A percentile compares a stretch with the other conserved stretches of the same genome.
Evolutionary conservation across 768 basidiomycete species (phyloP).

Genomic region (Boletus rubroflammeus): DNA sequence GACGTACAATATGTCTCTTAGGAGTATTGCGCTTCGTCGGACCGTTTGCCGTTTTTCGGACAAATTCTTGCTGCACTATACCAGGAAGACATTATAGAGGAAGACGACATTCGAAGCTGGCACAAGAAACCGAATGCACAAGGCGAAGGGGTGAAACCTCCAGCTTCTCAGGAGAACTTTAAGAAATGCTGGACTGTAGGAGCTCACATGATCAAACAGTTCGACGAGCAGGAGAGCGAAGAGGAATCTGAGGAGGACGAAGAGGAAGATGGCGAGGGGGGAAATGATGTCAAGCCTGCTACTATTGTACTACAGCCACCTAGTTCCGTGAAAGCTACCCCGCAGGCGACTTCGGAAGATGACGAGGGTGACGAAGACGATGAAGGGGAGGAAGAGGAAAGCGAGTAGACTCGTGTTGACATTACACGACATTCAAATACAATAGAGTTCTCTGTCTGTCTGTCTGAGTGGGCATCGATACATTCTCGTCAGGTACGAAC

Average conservation of each 20-base stretch:
- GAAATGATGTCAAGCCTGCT: conserved; percentile 8
- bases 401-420: conserved; percentile 7
- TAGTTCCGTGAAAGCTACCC: background rate
- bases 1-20: conserved; percentile 28
- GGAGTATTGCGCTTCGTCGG: conserved; percentile 64
- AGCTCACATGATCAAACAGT: conserved; percentile 73
- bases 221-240: conserved; percentile 71
- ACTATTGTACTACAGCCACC: background rate
- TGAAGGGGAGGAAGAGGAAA: conserved; percentile 9
- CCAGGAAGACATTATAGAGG: conserved; percentile 88
- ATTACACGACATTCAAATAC: conserved; percentile 7
- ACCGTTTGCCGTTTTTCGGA: conserved; percentile 71
- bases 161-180: conserved; percentile 48
- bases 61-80: conserved; percentile 84
- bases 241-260: conserved; percentile 35
- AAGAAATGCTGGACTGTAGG: conserved; percentile 69
- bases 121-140: conserved; percentile 55
- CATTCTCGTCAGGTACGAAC: background rate
- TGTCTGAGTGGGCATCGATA: background rate
- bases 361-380: conserved; percentile 8
- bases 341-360: background rate
- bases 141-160: conserved; percentile 45
- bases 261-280: conserved; percentile 17
- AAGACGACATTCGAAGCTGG: conserved; percentile 89
- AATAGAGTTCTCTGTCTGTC: background rate